Evolutionary conservation across 192 early-diverging fungal species (phyloP).

Genomic region (Kappamyces sp.): DNA sequence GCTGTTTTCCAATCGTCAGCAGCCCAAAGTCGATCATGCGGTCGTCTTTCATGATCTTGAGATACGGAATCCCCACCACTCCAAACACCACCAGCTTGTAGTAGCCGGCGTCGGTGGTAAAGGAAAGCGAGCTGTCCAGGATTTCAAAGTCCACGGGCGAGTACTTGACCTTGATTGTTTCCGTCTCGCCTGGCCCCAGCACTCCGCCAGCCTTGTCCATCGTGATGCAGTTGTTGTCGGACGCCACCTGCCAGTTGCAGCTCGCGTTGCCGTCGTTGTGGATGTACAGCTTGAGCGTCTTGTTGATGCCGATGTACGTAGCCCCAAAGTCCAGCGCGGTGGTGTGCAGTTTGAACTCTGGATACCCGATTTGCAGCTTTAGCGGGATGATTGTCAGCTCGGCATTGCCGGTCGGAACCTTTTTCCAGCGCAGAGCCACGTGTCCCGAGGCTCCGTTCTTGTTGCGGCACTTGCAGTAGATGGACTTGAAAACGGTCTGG

Average conservation of each 20-base stretch:
- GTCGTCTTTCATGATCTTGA: conserved; percentile 35
- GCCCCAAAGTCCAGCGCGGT: conserved; percentile 56
- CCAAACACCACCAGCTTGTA: conserved; percentile 50
- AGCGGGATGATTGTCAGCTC: conserved; percentile 37
- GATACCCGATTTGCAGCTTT: conserved; percentile 45
- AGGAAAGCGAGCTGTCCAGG: conserved; percentile 35
- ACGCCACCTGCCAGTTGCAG: conserved; percentile 43
- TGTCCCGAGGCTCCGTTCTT: conserved; percentile 22
- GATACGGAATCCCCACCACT: conserved; percentile 55
- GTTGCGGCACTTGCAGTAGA: conserved; percentile 44
- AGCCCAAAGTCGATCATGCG: conserved; percentile 49
- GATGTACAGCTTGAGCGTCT: conserved; percentile 38
- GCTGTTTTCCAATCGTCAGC: conserved; percentile 43
- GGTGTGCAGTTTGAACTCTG: conserved; percentile 46
- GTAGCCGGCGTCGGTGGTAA: conserved; percentile 50
- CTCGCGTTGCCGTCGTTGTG: conserved; percentile 54
- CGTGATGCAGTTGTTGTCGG: conserved; percentile 22
- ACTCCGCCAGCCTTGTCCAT: conserved; percentile 33
- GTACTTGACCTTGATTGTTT: conserved; percentile 39
- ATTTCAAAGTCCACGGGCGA: conserved; percentile 41
- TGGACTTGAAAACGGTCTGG: conserved; percentile 23
- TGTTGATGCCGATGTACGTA: conserved; percentile 55
- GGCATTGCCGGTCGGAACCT: conserved; percentile 41
- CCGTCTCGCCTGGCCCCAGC: conserved; percentile 37
- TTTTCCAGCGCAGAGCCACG: conserved; percentile 39